These are phyloP conservation scores for Colletotrichum sp. DNA, from an alignment of 2,329 filamentous ascomycete genomes.

Conservation along the genomic window DNA sequence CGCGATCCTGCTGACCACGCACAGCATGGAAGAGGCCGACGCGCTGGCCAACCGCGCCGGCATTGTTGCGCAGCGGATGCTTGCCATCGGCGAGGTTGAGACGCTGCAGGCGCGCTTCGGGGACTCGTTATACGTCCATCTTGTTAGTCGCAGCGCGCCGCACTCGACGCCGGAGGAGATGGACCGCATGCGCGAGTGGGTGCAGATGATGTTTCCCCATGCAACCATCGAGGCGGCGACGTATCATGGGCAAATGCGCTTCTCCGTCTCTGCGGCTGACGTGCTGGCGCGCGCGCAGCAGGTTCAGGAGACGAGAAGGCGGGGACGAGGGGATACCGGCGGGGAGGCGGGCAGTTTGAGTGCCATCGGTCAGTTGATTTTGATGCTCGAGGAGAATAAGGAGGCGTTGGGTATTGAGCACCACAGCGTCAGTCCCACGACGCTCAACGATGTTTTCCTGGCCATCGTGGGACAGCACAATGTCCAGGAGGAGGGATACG, in stretches of 20 bases:
- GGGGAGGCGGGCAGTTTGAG: constrained; percentile 27
- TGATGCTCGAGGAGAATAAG: constrained; percentile 75
- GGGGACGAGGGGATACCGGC: fast-evolving
- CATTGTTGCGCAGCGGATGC: constrained; percentile 85
- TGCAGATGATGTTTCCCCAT: constrained; percentile 62
- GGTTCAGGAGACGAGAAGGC: neutral
- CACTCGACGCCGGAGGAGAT: constrained; percentile 75
- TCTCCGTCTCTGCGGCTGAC: constrained; percentile 26
- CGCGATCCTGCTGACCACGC: constrained; percentile 87
- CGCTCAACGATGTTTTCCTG: constrained; percentile 89
- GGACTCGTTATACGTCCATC: constrained; percentile 79
- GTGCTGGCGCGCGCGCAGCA: neutral
- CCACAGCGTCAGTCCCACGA: constrained; percentile 88
- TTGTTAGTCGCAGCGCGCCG: constrained; percentile 78
- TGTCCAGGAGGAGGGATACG: constrained; percentile 74
- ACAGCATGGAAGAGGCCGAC: constrained; percentile 95
- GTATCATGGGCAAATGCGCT: constrained; percentile 32
- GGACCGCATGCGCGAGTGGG: constrained; percentile 69
- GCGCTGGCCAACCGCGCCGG: constrained; percentile 83
- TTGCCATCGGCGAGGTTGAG: constrained; percentile 80
- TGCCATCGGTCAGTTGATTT: constrained; percentile 73
- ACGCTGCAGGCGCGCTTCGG: constrained; percentile 77
- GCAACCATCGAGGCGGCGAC: constrained; percentile 71
- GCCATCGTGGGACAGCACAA: constrained; percentile 82
- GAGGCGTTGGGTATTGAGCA: constrained; percentile 76